Percentiles rank a stretch among this genome's conserved stretches.
These are phyloP conservation scores for Acer campestre DNA, from an alignment of 345 rosid genomes.

Conservation along the genomic window DNA sequence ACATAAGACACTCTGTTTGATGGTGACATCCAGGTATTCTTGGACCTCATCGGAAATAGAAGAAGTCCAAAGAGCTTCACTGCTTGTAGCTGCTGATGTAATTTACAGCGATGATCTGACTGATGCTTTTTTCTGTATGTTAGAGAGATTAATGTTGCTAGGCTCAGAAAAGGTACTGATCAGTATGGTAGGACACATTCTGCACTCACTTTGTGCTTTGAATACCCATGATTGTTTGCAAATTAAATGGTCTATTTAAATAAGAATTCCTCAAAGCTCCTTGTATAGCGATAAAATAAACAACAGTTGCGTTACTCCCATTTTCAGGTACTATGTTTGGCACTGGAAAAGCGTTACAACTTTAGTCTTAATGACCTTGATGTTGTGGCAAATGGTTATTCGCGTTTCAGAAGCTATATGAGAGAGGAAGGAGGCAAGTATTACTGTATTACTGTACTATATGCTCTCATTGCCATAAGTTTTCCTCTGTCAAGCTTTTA, in stretches of 20 bases:
- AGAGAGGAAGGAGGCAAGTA: slow-evolving; percentile 49
- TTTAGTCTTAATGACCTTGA: slow-evolving; percentile 74
- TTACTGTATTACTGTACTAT: neutral
- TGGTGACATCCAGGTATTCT: slow-evolving; percentile 34
- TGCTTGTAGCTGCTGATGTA: slow-evolving; percentile 72
- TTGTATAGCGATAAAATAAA: neutral
- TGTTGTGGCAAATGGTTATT: slow-evolving; percentile 81
- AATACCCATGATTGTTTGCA: neutral
- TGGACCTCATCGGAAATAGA: slow-evolving; percentile 56
- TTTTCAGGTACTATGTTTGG: slow-evolving; percentile 71
- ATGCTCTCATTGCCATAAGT: neutral
- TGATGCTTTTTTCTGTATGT: slow-evolving; percentile 46
- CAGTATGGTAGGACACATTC: neutral
- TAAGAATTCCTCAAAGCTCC: neutral
- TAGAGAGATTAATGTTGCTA: slow-evolving; percentile 50
- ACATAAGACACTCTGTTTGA: slow-evolving; percentile 6
- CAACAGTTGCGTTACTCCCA: neutral
- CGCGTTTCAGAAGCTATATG: slow-evolving; percentile 61
- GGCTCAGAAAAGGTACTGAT: slow-evolving; percentile 46
- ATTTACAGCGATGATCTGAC: slow-evolving; percentile 69
- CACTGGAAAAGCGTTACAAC: slow-evolving; percentile 91
- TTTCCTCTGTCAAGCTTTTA: neutral
- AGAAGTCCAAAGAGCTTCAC: slow-evolving; percentile 50
- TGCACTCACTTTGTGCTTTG: neutral
- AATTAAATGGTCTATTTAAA: neutral